phyloP scores from a whole-genome alignment of 1,139 yeast species.

The Meyerozyma elateridarum region DNA sequence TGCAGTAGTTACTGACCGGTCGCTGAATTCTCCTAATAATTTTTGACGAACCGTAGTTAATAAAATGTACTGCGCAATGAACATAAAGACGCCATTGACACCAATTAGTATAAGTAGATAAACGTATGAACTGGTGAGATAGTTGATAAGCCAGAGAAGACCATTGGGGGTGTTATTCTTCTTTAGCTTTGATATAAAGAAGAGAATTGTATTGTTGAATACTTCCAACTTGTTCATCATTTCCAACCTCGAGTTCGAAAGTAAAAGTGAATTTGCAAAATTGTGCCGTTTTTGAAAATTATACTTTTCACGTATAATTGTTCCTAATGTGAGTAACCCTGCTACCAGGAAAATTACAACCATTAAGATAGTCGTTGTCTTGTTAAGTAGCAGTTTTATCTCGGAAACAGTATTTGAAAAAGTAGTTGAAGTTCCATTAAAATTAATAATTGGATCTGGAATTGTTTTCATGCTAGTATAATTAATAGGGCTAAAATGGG shows the following conservation, averaged over 20 bases:
- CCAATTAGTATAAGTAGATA: not conserved
- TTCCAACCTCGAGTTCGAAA: not conserved
- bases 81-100: not conserved
- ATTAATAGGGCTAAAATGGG: not conserved
- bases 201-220: not conserved
- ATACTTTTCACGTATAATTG: not conserved
- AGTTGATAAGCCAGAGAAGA: constrained; percentile 1
- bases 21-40: no score
- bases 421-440: no score
- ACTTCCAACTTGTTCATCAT: not conserved
- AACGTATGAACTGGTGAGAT: not conserved
- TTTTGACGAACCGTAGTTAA: no score
- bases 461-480: not conserved
- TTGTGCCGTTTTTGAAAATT: constrained; percentile 1
- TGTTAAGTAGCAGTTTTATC: no score
- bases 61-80: not conserved
- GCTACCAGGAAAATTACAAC: no score
- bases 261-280: not conserved
- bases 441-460: no score
- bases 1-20: no score
- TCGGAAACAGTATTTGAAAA: no score
- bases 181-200: not conserved
- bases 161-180: not conserved
- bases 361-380: no score
- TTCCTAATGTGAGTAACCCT: no score